Conservation (phyloP, 2,329 filamentous ascomycete species). For the Ceratocystiopsis minuta region DNA sequence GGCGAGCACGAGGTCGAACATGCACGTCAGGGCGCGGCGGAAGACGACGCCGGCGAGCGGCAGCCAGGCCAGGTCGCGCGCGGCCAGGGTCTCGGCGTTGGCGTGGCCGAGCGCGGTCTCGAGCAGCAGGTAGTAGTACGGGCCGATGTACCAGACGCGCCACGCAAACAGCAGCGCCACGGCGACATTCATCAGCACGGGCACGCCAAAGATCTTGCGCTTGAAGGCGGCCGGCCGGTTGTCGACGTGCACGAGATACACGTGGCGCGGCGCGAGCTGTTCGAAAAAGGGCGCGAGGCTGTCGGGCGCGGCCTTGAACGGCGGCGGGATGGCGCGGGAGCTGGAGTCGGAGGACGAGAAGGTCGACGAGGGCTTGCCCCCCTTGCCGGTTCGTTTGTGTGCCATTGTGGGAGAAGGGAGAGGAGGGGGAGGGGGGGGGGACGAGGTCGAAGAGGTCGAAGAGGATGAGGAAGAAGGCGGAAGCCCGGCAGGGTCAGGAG, state of each 20-base stretch:
- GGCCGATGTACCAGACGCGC: constrained; percentile 50
- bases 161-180: constrained; percentile 47
- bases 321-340: constrained; percentile 24
- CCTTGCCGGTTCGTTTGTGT: constrained; percentile 13
- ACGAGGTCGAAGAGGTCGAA: no score
- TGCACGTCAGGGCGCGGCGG: constrained; percentile 45
- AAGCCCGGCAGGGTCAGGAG: no score
- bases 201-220: constrained; percentile 65
- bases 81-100: constrained; percentile 49
- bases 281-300: constrained; percentile 47
- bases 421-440: not conserved
- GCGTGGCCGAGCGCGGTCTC: constrained; percentile 44
- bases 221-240: constrained; percentile 51
- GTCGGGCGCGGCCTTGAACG: constrained; percentile 49
- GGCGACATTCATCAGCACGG: constrained; percentile 54
- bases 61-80: constrained; percentile 34
- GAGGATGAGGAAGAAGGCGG: not conserved
- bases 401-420: constrained; percentile 6
- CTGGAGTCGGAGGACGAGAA: no score
- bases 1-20: constrained; percentile 54
- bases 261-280: constrained; percentile 45
- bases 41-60: constrained; percentile 38
- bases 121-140: constrained; percentile 54
- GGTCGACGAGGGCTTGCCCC: no score
- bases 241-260: constrained; percentile 81